phyloP scores from a whole-genome alignment of 2,329 filamentous ascomycete genomes.

The Beauveria medogensis region DNA sequence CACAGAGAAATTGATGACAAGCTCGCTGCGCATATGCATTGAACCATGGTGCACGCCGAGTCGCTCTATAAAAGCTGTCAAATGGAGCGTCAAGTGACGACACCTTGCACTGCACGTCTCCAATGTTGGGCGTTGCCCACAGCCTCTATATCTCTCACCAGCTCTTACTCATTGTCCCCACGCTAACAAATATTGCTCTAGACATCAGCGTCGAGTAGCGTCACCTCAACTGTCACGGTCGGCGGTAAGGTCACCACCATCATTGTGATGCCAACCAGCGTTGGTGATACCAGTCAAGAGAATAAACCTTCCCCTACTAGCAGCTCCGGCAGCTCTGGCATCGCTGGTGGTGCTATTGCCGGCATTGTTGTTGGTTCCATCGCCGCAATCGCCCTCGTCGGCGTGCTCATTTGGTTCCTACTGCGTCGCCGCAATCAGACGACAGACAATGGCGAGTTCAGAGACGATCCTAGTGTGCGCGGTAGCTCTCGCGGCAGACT shows the following conservation, averaged over 20 bases:
- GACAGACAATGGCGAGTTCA: slow-evolving; percentile 32
- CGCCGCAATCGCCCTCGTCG: slow-evolving; percentile 27
- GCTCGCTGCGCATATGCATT: background rate
- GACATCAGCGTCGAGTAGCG: background rate
- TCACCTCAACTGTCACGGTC: slow-evolving; percentile 45
- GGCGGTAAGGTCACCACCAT: slow-evolving; percentile 47
- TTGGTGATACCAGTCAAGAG: slow-evolving; percentile 16
- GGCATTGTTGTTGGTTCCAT: slow-evolving; percentile 47
- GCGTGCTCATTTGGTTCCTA: slow-evolving; percentile 28
- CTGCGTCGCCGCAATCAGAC: slow-evolving; percentile 36
- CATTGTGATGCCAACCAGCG: slow-evolving; percentile 39
- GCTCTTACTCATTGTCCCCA: background rate
- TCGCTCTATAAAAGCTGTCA: background rate
- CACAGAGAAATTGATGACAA: background rate
- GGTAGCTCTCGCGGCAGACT: slow-evolving; percentile 44
- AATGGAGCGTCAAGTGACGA: background rate
- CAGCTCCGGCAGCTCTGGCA: slow-evolving; percentile 15
- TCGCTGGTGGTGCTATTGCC: slow-evolving; percentile 40
- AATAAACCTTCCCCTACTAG: slow-evolving; percentile 14
- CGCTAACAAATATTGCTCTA: background rate
- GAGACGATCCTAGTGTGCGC: slow-evolving; percentile 37
- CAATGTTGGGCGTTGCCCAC: background rate
- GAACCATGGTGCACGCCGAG: background rate
- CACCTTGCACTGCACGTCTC: too few relatives aligned
- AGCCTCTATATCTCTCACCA: background rate